Conservation (phyloP, 108 stramenopile species). For the Cyclotella distinguenda region DNA sequence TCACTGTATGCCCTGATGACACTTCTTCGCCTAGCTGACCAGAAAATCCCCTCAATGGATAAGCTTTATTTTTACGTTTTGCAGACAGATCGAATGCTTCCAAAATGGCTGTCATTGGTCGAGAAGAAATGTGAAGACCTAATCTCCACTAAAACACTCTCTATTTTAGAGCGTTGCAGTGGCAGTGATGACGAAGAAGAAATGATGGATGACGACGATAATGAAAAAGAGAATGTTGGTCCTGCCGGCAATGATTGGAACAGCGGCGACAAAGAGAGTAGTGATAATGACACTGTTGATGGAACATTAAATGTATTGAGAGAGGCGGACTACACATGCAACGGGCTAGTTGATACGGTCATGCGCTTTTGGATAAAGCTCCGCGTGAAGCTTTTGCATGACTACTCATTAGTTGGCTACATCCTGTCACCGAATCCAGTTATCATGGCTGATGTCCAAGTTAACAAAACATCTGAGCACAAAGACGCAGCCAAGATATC, state of each 20-base stretch:
- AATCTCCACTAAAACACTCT: not conserved
- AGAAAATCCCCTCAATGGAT: no score
- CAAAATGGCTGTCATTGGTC: not conserved
- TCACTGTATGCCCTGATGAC: no score
- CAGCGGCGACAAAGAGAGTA: no score
- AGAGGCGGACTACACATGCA: not conserved
- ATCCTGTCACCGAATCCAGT: not conserved
- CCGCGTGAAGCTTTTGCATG: not conserved
- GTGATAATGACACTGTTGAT: no score
- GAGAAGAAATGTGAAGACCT: not conserved
- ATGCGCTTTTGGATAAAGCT: conserved; percentile 3
- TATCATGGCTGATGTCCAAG: not conserved
- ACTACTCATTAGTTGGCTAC: not conserved
- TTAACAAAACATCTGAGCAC: not conserved
- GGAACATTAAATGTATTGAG: not conserved
- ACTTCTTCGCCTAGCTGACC: no score
- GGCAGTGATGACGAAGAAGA: no score
- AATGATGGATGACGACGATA: no score
- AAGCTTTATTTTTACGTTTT: conserved; percentile 5
- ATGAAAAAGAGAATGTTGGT: no score
- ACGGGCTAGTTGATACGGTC: not conserved
- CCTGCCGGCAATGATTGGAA: no score
- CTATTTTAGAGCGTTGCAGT: not conserved
- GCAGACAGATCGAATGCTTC: conserved; percentile 18
- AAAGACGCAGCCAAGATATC: not conserved